Percentiles rank a stretch among this genome's conserved stretches.
These are phyloP conservation scores for Chlamydomonas applanata DNA, from an alignment of 139 green algal genomes.

Conservation along the genomic window DNA sequence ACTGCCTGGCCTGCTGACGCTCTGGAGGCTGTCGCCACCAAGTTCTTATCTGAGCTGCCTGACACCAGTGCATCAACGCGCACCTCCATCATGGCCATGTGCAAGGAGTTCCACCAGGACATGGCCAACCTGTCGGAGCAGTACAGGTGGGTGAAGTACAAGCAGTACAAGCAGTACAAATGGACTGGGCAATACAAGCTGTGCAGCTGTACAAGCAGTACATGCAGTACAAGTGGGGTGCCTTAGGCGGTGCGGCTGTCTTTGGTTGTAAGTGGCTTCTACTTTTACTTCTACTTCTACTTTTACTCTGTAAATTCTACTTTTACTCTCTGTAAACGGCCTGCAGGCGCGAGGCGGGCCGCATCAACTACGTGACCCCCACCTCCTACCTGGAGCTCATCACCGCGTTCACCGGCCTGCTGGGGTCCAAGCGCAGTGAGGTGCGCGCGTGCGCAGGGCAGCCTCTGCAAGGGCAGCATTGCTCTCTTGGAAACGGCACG, in stretches of 20 bases:
- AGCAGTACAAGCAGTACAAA: too few species aligned
- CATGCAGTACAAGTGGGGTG: too few species aligned
- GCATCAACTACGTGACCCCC: conserved; percentile 82
- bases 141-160: conserved; percentile 13
- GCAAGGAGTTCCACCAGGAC: conserved; percentile 48
- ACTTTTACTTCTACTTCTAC: too few species aligned
- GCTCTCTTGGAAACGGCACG: too few species aligned
- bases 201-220: too few species aligned
- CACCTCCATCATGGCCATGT: conserved; percentile 20
- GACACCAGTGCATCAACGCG: conserved; percentile 23
- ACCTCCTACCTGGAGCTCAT: conserved; percentile 83
- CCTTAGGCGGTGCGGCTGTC: too few species aligned
- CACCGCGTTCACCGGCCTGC: conserved; percentile 60
- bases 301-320: too few species aligned
- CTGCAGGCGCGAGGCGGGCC: conserved; percentile 50
- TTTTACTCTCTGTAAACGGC: too few species aligned
- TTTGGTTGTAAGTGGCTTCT: too few species aligned
- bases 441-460: too few species aligned
- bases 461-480: too few species aligned
- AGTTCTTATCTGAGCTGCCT: conserved; percentile 63
- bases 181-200: too few species aligned
- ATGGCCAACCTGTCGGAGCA: conserved; percentile 37
- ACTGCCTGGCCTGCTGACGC: conserved; percentile 66
- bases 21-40: conserved; percentile 69
- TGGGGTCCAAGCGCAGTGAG: conserved; percentile 54